Conservation (phyloP, 352 stramenopile species). For the Pythium graminicola region DNA sequence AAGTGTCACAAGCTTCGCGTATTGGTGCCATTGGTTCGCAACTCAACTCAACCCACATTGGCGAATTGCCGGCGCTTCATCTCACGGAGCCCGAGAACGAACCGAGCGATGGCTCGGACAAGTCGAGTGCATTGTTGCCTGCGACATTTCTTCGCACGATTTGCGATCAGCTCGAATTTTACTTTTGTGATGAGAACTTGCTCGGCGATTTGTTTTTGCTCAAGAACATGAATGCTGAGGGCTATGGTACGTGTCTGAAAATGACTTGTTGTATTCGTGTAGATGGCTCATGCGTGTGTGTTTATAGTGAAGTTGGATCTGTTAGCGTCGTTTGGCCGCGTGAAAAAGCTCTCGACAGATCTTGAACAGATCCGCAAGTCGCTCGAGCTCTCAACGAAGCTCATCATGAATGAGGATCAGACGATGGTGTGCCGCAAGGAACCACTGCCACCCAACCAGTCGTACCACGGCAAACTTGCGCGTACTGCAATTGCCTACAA, state of each 20-base stretch:
- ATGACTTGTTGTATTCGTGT: constrained; percentile 7
- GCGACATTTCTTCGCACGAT: constrained; percentile 82
- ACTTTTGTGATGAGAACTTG: constrained; percentile 86
- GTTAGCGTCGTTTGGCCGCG: constrained; percentile 72
- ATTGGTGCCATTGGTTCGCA: constrained; percentile 59
- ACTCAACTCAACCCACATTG: constrained; percentile 28
- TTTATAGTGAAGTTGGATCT: constrained; percentile 72
- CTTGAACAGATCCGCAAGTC: constrained; percentile 77
- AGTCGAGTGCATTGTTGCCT: constrained; percentile 39
- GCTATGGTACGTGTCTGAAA: constrained; percentile 46
- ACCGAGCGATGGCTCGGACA: constrained; percentile 29
- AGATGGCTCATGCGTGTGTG: constrained; percentile 6
- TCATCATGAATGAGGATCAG: constrained; percentile 78
- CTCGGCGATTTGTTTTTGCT: constrained; percentile 78
- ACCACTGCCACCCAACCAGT: constrained; percentile 66
- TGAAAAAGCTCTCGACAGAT: constrained; percentile 85
- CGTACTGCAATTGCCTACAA: constrained; percentile 86
- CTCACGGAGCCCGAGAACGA: constrained; percentile 49
- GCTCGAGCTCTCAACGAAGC: constrained; percentile 78
- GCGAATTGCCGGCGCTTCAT: constrained; percentile 45
- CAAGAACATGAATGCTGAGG: constrained; percentile 88
- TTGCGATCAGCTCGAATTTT: constrained; percentile 85
- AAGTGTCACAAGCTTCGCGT: constrained; percentile 18
- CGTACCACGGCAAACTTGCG: constrained; percentile 80
- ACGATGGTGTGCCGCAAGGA: constrained; percentile 84